phyloP scores from a whole-genome alignment of 2,329 filamentous ascomycete genomes.

The Fusarium nematophilum region DNA sequence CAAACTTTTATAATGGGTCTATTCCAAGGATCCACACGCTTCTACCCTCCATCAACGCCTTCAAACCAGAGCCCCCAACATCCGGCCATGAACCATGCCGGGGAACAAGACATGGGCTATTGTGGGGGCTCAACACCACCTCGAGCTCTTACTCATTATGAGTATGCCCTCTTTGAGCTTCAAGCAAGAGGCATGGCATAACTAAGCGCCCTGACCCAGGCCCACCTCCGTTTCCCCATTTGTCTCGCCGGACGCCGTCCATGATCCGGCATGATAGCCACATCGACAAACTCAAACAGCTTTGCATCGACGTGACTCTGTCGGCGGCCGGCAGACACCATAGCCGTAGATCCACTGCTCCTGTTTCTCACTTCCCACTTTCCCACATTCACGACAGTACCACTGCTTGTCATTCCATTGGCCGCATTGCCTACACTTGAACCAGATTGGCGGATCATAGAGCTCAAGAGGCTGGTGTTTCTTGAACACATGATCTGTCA shows the following conservation, averaged over 20 bases:
- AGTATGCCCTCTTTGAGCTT: slow-evolving; percentile 1
- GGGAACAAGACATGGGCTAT: slow-evolving; percentile 17
- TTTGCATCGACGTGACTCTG: slow-evolving; percentile 16
- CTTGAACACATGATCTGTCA: slow-evolving; percentile 4
- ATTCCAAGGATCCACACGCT: slow-evolving; percentile 19
- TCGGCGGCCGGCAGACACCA: slow-evolving; percentile 12
- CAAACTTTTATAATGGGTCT: slow-evolving; percentile 12
- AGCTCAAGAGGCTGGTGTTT: slow-evolving; percentile 4
- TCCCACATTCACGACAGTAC: slow-evolving; percentile 10
- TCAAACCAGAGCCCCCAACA: slow-evolving; percentile 22
- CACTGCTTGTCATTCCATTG: slow-evolving; percentile 8
- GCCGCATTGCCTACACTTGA: neutral
- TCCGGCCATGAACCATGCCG: slow-evolving; percentile 28
- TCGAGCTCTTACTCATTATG: slow-evolving; percentile 22
- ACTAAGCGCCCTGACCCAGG: neutral
- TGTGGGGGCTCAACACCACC: slow-evolving; percentile 26
- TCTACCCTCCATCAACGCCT: slow-evolving; percentile 14
- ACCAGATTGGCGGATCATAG: neutral
- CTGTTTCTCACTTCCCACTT: slow-evolving; percentile 1
- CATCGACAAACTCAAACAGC: neutral
- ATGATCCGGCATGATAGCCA: neutral
- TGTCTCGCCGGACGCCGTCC: neutral
- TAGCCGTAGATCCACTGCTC: slow-evolving; percentile 27
- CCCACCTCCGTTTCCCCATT: neutral
- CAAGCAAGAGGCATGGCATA: slow-evolving; percentile 4